Percentiles rank a stretch among this genome's conserved stretches.
phyloP scores from a whole-genome alignment of 2,329 filamentous ascomycete genomes.

The Verticillium longisporum region DNA sequence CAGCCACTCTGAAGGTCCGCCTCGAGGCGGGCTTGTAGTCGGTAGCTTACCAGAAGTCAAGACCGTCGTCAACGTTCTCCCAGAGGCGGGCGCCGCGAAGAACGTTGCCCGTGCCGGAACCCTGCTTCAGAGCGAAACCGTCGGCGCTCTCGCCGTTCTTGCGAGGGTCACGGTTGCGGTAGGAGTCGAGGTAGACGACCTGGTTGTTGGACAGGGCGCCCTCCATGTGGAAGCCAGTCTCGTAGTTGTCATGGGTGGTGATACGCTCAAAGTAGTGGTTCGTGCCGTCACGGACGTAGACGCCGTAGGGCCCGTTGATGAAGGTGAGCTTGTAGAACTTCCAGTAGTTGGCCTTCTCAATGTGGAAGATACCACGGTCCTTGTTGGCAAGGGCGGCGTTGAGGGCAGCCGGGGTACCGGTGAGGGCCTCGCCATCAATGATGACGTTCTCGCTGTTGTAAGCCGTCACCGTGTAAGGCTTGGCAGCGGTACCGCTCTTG shows the following conservation, averaged over 20 bases:
- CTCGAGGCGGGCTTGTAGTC: too few species aligned
- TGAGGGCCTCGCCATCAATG: conserved; percentile 34
- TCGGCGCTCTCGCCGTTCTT: conserved; percentile 46
- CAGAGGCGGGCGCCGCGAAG: conserved; percentile 37
- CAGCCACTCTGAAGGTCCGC: neutral
- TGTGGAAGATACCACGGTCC: conserved; percentile 39
- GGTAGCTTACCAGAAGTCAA: conserved; percentile 12
- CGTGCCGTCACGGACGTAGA: conserved; percentile 26
- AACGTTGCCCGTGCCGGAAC: conserved; percentile 36
- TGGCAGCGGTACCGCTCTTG: conserved; percentile 30
- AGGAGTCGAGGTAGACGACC: conserved; percentile 35
- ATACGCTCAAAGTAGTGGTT: conserved; percentile 29
- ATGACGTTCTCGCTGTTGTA: conserved; percentile 36
- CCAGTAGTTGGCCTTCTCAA: conserved; percentile 36
- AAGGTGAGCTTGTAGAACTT: conserved; percentile 32
- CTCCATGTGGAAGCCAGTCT: conserved; percentile 29
- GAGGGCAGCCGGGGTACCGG: conserved; percentile 32
- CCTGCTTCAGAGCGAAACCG: conserved; percentile 40
- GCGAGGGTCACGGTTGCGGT: conserved; percentile 36
- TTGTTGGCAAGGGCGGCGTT: conserved; percentile 28
- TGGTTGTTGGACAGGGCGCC: conserved; percentile 26
- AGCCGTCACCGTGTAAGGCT: conserved; percentile 32
- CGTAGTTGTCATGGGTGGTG: conserved; percentile 28
- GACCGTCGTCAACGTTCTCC: conserved; percentile 44
- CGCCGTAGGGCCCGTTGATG: conserved; percentile 29